phyloP scores from a whole-genome alignment of 805 yeast genomes.

The Sugiyamaella marilandica region DNA sequence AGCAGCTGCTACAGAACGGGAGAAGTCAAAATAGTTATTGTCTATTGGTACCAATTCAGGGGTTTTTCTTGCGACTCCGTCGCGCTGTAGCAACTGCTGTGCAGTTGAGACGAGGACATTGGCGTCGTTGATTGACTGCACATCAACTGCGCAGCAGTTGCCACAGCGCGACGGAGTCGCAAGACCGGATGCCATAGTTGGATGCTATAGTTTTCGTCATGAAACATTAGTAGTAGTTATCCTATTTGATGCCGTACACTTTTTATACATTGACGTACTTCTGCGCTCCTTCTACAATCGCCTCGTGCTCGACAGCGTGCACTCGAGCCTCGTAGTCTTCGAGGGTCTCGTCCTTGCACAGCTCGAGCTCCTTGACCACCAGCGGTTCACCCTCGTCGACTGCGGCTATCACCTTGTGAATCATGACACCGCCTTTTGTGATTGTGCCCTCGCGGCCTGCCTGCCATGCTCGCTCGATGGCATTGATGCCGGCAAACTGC shows the following conservation, averaged over 20 bases:
- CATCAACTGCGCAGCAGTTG: no score
- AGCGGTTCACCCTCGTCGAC: constrained; percentile 93
- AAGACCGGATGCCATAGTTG: no score
- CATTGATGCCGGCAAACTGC: constrained; percentile 94
- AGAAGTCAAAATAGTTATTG: no score
- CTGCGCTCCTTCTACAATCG: constrained; percentile 87
- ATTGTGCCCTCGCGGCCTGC: constrained; percentile 85
- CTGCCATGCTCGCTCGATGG: constrained; percentile 93
- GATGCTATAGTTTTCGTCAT: not conserved
- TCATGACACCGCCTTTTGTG: constrained; percentile 86
- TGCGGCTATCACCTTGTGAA: constrained; percentile 91
- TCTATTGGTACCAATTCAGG: no score
- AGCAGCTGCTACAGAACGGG: no score
- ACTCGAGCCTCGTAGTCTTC: constrained; percentile 80
- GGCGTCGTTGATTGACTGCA: no score
- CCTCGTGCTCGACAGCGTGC: constrained; percentile 78
- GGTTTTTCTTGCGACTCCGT: no score
- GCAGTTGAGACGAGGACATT: no score
- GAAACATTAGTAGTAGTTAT: not conserved
- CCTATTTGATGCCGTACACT: not conserved
- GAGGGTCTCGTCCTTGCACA: constrained; percentile 65
- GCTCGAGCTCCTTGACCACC: constrained; percentile 70
- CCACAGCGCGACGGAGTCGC: no score
- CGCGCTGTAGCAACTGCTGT: no score
- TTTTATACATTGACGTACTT: not conserved